phyloP scores from a whole-genome alignment of 306 rosid genomes.

The Inga oerstediana region DNA sequence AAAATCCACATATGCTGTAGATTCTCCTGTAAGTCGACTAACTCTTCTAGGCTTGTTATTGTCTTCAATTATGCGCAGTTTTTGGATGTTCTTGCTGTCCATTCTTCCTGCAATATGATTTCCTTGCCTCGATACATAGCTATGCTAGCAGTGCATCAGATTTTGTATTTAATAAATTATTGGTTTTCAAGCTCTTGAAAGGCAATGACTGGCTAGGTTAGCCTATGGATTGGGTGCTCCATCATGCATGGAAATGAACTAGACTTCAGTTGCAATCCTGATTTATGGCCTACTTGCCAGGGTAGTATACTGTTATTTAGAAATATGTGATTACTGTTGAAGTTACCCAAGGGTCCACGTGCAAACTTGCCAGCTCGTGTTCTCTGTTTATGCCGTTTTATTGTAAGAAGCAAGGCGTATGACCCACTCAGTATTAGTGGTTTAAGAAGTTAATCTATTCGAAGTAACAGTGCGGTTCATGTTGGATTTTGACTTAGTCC shows the following conservation, averaged over 20 bases:
- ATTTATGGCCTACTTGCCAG: not conserved
- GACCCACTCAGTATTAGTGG: not conserved
- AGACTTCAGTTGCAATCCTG: not conserved
- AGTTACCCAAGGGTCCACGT: not conserved
- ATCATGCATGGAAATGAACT: not conserved
- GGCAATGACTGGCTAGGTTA: not conserved
- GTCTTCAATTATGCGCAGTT: not conserved
- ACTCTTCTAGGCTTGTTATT: slow-evolving; percentile 13
- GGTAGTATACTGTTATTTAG: not conserved
- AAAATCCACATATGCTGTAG: slow-evolving; percentile 59
- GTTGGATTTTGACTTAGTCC: not conserved
- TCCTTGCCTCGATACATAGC: not conserved
- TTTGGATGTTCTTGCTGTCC: not conserved
- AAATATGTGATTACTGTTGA: not conserved
- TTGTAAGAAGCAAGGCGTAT: not conserved
- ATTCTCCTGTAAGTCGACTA: slow-evolving; percentile 57
- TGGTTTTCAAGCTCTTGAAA: not conserved
- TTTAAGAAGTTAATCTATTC: slow-evolving; percentile 8
- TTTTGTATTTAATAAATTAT: slow-evolving; percentile 14
- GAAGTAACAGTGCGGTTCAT: not conserved
- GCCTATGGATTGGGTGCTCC: slow-evolving; percentile 3
- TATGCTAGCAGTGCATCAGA: not conserved
- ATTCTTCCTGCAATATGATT: not conserved
- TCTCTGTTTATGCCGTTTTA: not conserved
- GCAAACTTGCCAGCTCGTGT: not conserved